Evolutionary conservation across 768 basidiomycete genomes (phyloP).

Genomic region (Pulveroboletus sp.): DNA sequence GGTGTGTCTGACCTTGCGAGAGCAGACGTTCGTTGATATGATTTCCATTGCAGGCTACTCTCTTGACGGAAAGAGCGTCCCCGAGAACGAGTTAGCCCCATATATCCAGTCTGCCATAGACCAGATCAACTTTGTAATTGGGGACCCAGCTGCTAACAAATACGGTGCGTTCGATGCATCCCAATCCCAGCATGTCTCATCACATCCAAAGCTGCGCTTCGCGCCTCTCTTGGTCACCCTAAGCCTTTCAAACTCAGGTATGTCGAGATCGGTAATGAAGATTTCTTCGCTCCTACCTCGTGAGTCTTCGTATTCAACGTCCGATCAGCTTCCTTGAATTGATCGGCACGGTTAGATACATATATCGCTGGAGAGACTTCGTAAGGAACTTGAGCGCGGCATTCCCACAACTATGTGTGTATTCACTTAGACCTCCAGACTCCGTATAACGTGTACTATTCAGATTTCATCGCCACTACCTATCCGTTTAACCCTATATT

Average conservation of each 20-base stretch:
- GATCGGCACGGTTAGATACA: slow-evolving; percentile 32
- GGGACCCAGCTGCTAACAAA: slow-evolving; percentile 43
- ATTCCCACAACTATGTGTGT: slow-evolving; percentile 50
- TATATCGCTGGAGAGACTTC: slow-evolving; percentile 51
- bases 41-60: slow-evolving; percentile 38
- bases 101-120: slow-evolving; percentile 55
- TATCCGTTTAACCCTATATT: slow-evolving; percentile 42
- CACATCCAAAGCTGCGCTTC: slow-evolving; percentile 39
- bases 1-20: slow-evolving; percentile 28
- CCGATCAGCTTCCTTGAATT: too few species aligned
- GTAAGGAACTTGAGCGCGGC: slow-evolving; percentile 41
- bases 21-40: background rate
- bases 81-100: slow-evolving; percentile 42
- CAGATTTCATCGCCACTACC: slow-evolving; percentile 57
- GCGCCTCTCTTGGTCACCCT: slow-evolving; percentile 52
- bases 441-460: slow-evolving; percentile 5
- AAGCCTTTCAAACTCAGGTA: slow-evolving; percentile 49
- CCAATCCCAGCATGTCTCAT: background rate
- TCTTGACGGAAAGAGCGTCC: slow-evolving; percentile 40
- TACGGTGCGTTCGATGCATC: slow-evolving; percentile 22
- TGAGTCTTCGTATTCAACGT: slow-evolving; percentile 14
- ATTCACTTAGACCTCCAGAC: slow-evolving; percentile 9
- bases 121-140: slow-evolving; percentile 62
- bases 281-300: slow-evolving; percentile 38
- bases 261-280: slow-evolving; percentile 58